Base-by-base conservation (phyloP, 169 alveolate species). In the Plasmodium coatneyi region DNA sequence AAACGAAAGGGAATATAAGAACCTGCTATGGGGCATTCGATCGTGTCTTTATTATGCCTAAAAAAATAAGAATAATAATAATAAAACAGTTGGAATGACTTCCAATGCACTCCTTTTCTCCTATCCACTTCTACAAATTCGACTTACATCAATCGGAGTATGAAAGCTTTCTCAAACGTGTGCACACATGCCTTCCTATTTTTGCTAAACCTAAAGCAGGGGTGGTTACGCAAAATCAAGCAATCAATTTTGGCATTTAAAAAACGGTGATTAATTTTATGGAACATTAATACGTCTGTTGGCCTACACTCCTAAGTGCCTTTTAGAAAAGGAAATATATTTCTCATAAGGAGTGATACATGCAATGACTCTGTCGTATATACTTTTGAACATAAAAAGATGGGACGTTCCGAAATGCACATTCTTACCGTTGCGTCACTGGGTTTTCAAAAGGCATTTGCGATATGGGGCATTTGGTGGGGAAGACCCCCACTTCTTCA, bases 11-110 rank as follows among this genome's bases (percentile, higher is more conserved):
- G 39, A 16, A 74, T 56, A 54, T 28, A 43, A 79, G 1, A 32
- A 95, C 97, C 97, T 83, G 96, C 96, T 22, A 96, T 92, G 19
- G 97, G 97, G 74, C 97, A 96, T 34, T 84, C 87, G 30, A 96
- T 95, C n/a, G 92, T 71, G 39, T 79, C 87, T 56, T 89, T 70
- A 32, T 84, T 96, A 25, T 83, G 87, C 92, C 95, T 90, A 52
- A 66, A 71, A 49, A 56, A 56, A 32, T 39, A 28, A 34, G 28
- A 71, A 83, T 36, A 30, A 46, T 49, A 46, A 82, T 32, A 16
- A 89, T 16, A 19, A n/a, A 78, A 41, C 71, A 76, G 60, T 28
- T 30, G 71, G 39, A 32, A 32, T 83, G 74, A 43, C 16, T 66
- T 1, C 49, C 5, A 49, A 70, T 71, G 2, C 19, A 49, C 14